Percentiles rank a stretch among this genome's conserved stretches.
phyloP scores from a whole-genome alignment of 192 early-diverging fungal genomes.

The Endogone sp. region DNA sequence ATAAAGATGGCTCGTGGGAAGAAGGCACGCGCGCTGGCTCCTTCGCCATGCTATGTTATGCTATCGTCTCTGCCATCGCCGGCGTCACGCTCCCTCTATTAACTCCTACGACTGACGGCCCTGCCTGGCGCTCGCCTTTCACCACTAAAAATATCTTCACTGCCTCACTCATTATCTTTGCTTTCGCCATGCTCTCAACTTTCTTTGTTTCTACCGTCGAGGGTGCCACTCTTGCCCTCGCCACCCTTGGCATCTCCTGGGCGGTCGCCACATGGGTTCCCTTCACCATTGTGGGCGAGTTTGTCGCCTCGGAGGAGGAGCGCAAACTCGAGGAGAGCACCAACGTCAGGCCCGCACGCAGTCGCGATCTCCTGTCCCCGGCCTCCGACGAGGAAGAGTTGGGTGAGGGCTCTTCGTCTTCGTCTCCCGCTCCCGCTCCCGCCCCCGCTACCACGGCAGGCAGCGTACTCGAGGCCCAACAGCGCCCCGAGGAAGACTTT shows the following conservation, averaged over 20 bases:
- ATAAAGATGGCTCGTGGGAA: conserved; percentile 20
- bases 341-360: not conserved
- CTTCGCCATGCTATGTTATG: conserved; percentile 76
- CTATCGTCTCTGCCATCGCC: conserved; percentile 66
- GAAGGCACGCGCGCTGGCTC: conserved; percentile 77
- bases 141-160: conserved; percentile 65
- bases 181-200: conserved; percentile 63
- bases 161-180: conserved; percentile 63
- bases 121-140: conserved; percentile 16
- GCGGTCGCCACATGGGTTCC: conserved; percentile 92
- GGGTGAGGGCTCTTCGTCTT: not conserved
- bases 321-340: conserved; percentile 9
- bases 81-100: conserved; percentile 54
- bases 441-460: not conserved
- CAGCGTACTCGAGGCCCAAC: not conserved
- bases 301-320: conserved; percentile 47
- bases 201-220: conserved; percentile 49
- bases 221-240: conserved; percentile 67
- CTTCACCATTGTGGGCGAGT: conserved; percentile 85
- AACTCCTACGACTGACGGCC: conserved; percentile 22
- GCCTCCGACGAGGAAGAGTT: not conserved
- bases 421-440: not conserved
- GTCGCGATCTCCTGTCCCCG: not conserved
- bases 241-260: conserved; percentile 79
- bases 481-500: conserved; percentile 26